These are phyloP conservation scores for Paulownia fortunei DNA, from an alignment of 257 asterid genomes.

Conservation along the genomic window DNA sequence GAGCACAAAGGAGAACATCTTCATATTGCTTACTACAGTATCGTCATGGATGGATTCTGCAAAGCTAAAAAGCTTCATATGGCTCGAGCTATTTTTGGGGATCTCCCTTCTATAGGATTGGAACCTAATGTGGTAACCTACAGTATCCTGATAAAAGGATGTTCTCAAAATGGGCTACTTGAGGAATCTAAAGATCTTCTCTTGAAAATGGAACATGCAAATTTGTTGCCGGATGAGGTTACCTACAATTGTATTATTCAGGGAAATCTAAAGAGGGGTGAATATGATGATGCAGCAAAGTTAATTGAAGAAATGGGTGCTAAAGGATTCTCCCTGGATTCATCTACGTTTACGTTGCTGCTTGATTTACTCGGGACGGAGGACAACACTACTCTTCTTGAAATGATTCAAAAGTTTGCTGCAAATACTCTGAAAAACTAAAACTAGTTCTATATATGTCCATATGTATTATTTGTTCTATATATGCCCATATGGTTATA, in stretches of 20 bases:
- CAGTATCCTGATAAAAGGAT: slow-evolving; percentile 35
- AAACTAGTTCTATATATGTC: too few species aligned
- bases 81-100: slow-evolving; percentile 29
- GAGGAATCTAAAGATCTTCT: slow-evolving; percentile 39
- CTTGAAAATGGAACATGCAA: slow-evolving; percentile 27
- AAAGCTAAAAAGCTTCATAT: slow-evolving; percentile 20
- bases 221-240: slow-evolving; percentile 18
- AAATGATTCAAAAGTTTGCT: too few species aligned
- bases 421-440: too few species aligned
- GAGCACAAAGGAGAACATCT: slow-evolving; percentile 10
- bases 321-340: slow-evolving; percentile 21
- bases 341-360: slow-evolving; percentile 11
- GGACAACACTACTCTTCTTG: too few species aligned
- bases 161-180: slow-evolving; percentile 33
- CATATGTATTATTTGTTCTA: too few species aligned
- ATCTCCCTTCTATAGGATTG: slow-evolving; percentile 31
- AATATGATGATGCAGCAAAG: slow-evolving; percentile 24
- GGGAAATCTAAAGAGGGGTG: slow-evolving; percentile 25
- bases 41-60: slow-evolving; percentile 31
- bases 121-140: slow-evolving; percentile 35
- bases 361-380: too few species aligned
- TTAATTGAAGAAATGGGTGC: slow-evolving; percentile 34
- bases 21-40: slow-evolving; percentile 21
- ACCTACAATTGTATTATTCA: slow-evolving; percentile 34
- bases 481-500: too few species aligned